phyloP scores from a whole-genome alignment of 2,329 filamentous ascomycete genomes.

The Colletotrichum truncatum region DNA sequence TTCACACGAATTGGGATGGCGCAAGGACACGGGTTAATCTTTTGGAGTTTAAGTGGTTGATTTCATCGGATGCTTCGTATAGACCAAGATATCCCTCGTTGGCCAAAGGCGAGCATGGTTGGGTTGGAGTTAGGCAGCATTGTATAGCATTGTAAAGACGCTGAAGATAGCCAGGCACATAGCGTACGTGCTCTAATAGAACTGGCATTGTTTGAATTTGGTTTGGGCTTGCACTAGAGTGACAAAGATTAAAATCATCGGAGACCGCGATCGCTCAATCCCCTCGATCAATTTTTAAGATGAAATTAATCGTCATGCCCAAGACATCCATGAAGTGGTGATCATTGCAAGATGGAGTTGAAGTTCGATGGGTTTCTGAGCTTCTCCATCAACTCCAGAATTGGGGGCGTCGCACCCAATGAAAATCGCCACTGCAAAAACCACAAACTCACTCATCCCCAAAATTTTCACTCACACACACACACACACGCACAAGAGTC shows the following conservation, averaged over 20 bases:
- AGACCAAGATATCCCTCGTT: conserved; percentile 24
- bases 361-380: conserved; percentile 20
- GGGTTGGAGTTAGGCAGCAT: conserved; percentile 10
- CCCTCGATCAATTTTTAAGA: too few relatives aligned
- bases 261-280: too few relatives aligned
- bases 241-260: neutral
- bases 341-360: neutral
- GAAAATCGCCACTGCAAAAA: conserved; percentile 21
- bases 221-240: neutral
- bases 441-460: conserved; percentile 15
- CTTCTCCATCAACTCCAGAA: conserved; percentile 29
- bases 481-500: too few relatives aligned
- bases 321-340: too few relatives aligned
- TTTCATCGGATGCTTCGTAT: conserved; percentile 3
- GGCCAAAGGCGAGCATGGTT: neutral
- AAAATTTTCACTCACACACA: conserved; percentile 8
- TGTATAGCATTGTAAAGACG: conserved; percentile 7
- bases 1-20: neutral
- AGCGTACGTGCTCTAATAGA: conserved; percentile 20
- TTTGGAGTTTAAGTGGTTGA: neutral
- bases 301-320: too few relatives aligned
- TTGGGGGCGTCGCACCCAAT: conserved; percentile 15
- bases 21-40: too few relatives aligned
- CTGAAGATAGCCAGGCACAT: neutral
- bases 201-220: neutral